Conservation (phyloP, 805 yeast genomes). For the Brettanomyces nanus region DNA sequence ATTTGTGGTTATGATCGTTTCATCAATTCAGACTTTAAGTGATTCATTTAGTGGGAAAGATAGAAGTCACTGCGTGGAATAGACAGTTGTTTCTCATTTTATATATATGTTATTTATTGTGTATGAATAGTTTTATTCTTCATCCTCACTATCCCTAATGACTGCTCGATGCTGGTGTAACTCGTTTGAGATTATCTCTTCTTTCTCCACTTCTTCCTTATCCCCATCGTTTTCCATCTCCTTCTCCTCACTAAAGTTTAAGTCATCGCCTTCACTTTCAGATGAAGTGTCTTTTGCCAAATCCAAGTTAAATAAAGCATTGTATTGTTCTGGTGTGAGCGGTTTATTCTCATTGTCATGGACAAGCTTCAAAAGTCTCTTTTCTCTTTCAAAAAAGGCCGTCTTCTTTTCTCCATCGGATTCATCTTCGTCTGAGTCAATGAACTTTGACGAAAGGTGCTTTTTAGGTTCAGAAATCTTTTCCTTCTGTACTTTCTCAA, state of each 20-base stretch:
- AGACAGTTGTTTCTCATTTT: background rate
- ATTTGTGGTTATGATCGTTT: conserved; percentile 62
- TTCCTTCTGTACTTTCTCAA: conserved; percentile 3
- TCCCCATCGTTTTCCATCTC: background rate
- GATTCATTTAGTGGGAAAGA: conserved; percentile 32
- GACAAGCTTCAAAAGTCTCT: conserved; percentile 32
- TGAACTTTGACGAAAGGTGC: conserved; percentile 43
- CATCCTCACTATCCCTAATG: conserved; percentile 3
- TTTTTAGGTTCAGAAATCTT: conserved; percentile 6
- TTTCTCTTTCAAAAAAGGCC: conserved; percentile 50
- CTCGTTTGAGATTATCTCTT: background rate
- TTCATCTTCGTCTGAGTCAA: conserved; percentile 57
- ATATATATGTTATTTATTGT: background rate
- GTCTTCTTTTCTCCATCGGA: conserved; percentile 47
- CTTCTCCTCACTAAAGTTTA: background rate
- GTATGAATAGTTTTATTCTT: conserved; percentile 2
- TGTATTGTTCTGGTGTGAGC: conserved; percentile 22
- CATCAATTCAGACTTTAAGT: conserved; percentile 66
- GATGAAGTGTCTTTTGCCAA: conserved; percentile 4
- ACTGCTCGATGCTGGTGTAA: too few relatives aligned
- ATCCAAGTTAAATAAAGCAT: conserved; percentile 5
- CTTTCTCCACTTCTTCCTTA: background rate
- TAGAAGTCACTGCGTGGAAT: conserved; percentile 41
- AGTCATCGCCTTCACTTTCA: conserved; percentile 1
- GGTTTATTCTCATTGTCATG: conserved; percentile 17